These are phyloP conservation scores for Mycena belliarum DNA, from an alignment of 768 basidiomycete genomes.

Conservation along the genomic window DNA sequence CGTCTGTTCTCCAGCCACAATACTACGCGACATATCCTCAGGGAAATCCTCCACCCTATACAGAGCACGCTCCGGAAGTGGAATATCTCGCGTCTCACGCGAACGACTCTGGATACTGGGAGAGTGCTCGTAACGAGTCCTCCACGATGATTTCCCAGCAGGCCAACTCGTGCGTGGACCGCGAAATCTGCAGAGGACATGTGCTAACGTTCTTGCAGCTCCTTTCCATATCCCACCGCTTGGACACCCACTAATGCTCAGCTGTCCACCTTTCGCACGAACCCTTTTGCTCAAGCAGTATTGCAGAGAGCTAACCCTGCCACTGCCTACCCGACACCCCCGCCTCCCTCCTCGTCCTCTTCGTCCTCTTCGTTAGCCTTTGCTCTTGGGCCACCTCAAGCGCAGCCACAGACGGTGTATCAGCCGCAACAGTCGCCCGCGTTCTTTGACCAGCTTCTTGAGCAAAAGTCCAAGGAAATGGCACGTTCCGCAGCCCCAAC, in stretches of 20 bases:
- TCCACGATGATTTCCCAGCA: conserved; percentile 60
- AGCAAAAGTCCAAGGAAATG: conserved; percentile 51
- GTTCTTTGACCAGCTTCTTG: conserved; percentile 71
- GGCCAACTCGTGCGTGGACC: conserved; percentile 45
- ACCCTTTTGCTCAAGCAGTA: conserved; percentile 62
- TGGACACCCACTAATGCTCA: conserved; percentile 43
- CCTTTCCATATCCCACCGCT: conserved; percentile 40
- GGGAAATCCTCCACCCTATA: conserved; percentile 34
- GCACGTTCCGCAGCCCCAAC: conserved; percentile 20
- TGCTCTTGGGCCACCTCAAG: conserved; percentile 53
- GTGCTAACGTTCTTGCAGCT: conserved; percentile 19
- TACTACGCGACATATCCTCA: conserved; percentile 25
- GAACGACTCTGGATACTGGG: conserved; percentile 64
- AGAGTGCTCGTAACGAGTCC: conserved; percentile 59
- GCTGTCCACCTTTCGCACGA: conserved; percentile 55
- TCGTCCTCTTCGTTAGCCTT: conserved; percentile 75
- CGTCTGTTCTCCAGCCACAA: conserved; percentile 27
- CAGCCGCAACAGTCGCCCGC: conserved; percentile 57
- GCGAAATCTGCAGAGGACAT: conserved; percentile 5
- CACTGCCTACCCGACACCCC: conserved; percentile 70
- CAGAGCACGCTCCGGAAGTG: conserved; percentile 65
- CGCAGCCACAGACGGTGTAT: conserved; percentile 32
- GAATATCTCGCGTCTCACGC: conserved; percentile 54
- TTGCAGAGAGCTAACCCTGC: conserved; percentile 64
- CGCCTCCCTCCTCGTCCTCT: conserved; percentile 55